Evolutionary conservation across 2,329 filamentous ascomycete species (phyloP), one percentile per base, ranked within the genome.

Genomic region (Hirsutella minnesotensis): DNA sequence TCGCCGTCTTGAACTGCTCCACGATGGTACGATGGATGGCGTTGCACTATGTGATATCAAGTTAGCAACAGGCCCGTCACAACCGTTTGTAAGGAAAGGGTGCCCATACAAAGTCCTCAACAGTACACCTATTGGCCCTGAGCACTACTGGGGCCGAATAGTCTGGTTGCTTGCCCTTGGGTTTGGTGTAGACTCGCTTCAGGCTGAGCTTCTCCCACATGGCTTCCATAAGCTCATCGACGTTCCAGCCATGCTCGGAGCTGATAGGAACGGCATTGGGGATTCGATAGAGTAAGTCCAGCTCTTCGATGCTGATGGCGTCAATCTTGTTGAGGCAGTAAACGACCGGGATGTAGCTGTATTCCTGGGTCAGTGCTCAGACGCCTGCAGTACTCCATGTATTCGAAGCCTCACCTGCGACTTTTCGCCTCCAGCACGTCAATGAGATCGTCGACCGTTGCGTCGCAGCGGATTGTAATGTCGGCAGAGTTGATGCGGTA

Each of bases 301-400:
- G 74, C 66, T 98, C 92, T 66, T 98, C 90, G 53, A 98, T 96
- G 41, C 86, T 90, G 61, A 98, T 96, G 43, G 89, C 80, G 65
- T 98, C 92, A 53, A 98, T 98, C 72, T 98, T 98, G 77, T 98
- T 98, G 56, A 98, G 75, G 35, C 94, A 92, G 67, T 98, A 98
- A 43, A 98, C 86, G 50, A 96, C 92, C n/a, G 92, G 92, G 51
- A 98, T 96, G 62, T 98, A 98, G 61, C 86, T 88, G 46, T n/a
- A 12, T 15, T 16, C 10, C 4, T 15, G n/a, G n/a, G 21, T 9
- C 37, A 27, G 24, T 27, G 24, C 24, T 12, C 24, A 12, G 24
- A 7, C 24, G 7, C 12, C 12, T 27, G 7, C 12, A 12, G 7
- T 12, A 27, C 12, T 27, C 12, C 24, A 27, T 27, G 24, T n/a